Percentiles rank a stretch among this genome's conserved stretches.
These are phyloP conservation scores for Fusarium sp. DNA, from an alignment of 2,329 filamentous ascomycete species.

Conservation along the genomic window DNA sequence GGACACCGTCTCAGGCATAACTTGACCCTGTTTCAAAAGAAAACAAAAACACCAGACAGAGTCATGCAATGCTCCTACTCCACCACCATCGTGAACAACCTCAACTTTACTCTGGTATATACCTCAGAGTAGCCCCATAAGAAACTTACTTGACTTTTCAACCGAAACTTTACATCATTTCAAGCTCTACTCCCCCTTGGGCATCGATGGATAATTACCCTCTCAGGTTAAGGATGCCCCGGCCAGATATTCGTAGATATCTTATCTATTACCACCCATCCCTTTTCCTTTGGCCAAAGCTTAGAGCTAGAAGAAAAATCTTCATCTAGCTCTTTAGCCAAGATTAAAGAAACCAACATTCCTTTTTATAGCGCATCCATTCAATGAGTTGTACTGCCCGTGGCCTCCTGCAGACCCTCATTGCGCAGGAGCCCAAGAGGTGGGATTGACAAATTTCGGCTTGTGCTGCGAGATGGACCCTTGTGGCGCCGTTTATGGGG, in stretches of 20 bases:
- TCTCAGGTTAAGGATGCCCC: conserved; percentile 1
- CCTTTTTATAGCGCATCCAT: neutral
- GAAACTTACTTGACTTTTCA: neutral
- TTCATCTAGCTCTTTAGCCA: neutral
- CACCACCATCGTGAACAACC: conserved; percentile 22
- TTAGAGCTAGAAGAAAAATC: conserved; percentile 13
- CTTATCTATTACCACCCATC: conserved; percentile 9
- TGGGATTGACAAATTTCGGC: conserved; percentile 39
- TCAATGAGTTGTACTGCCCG: neutral
- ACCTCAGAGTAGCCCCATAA: neutral
- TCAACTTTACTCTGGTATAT: neutral
- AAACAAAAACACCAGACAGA: conserved; percentile 3
- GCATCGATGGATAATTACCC: conserved; percentile 17
- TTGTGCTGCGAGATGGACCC: conserved; percentile 31
- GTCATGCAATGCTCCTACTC: neutral
- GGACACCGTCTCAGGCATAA: neutral
- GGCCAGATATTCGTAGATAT: conserved; percentile 4
- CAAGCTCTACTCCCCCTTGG: conserved; percentile 6
- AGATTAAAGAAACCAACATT: neutral
- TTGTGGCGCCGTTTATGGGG: conserved; percentile 39
- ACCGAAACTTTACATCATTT: conserved; percentile 8
- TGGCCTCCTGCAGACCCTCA: conserved; percentile 7
- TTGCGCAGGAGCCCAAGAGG: conserved; percentile 1
- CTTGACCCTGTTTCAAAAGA: conserved; percentile 1
- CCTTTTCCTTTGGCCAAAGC: conserved; percentile 20